Evolutionary conservation across 2,329 filamentous ascomycete species (phyloP).

Genomic region (Dendryphion nanum): DNA sequence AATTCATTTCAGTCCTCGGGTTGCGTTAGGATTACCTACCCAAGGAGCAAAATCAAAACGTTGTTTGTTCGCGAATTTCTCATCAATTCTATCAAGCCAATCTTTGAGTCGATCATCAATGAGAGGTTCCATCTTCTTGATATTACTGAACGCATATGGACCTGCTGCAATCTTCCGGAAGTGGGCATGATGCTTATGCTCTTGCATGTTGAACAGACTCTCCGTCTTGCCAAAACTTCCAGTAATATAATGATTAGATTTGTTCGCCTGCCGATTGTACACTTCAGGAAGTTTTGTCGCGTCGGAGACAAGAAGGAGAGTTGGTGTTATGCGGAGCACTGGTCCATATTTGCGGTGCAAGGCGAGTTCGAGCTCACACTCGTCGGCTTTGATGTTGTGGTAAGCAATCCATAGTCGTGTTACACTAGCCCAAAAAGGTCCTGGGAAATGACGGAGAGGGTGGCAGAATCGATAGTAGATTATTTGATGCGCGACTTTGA

Average conservation of each 20-base stretch:
- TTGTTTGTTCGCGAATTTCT: slow-evolving; percentile 47
- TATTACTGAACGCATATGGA: slow-evolving; percentile 56
- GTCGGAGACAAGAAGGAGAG: slow-evolving; percentile 55
- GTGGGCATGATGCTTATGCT: slow-evolving; percentile 50
- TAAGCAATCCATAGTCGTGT: slow-evolving; percentile 54
- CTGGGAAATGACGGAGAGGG: slow-evolving; percentile 53
- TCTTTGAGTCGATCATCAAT: slow-evolving; percentile 51
- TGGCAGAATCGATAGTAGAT: slow-evolving; percentile 51
- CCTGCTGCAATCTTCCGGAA: slow-evolving; percentile 56
- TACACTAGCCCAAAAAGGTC: slow-evolving; percentile 55
- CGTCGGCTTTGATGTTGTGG: slow-evolving; percentile 50
- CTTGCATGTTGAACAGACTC: slow-evolving; percentile 58
- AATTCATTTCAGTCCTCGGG: not conserved
- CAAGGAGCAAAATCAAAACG: slow-evolving; percentile 57
- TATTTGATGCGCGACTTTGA: slow-evolving; percentile 31
- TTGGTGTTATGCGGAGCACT: slow-evolving; percentile 31
- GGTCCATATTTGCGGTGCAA: slow-evolving; percentile 50
- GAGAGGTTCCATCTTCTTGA: slow-evolving; percentile 59
- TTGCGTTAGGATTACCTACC: no score
- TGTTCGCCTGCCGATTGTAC: slow-evolving; percentile 56
- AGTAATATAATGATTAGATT: slow-evolving; percentile 59
- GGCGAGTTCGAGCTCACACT: slow-evolving; percentile 42
- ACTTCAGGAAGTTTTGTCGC: slow-evolving; percentile 56
- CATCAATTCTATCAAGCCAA: slow-evolving; percentile 52
- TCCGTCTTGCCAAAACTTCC: slow-evolving; percentile 58